Evolutionary conservation across 371 early-diverging fungal species (phyloP), one percentile per base, ranked within the genome.

Genomic region (Mortierella sp.): DNA sequence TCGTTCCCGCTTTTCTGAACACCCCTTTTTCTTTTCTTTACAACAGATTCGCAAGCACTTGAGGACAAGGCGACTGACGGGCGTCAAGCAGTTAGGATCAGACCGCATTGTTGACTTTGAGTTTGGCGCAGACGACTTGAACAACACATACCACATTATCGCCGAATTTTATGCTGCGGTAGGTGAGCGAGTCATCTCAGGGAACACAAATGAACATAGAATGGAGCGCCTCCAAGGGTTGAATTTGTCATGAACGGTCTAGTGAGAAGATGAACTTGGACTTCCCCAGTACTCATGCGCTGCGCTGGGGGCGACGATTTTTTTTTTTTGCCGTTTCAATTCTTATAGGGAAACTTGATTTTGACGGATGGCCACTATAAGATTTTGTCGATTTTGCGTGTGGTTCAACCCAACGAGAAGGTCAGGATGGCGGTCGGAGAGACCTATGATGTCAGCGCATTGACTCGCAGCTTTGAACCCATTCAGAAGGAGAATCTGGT

Each of bases 21-120:
- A 21, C 38, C 27, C 27, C 60, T 18, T 60, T 16, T 65, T 65
- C 6, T 18, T 21, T 21, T 18, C 6, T 18, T 21, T 38, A 1
- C 68, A 49, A 11, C 71, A 95, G 93, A 91, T 99, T 44, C 94
- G 99, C 77, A 99, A 99, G 88, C 95, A 98, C 78, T 89, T 99
- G 63, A 92, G 96, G 80, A 94, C 97, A 7, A 91, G 96, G 46
- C 90, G 98, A 49, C 89, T 99, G 7, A 96, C 95, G 0, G 92
- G 89, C 48, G 91, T 99, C 4, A 90, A 94, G 24, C 99, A 99
- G 86, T 80, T 98, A 35, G 99, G 98, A 70, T 90, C 94, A 65
- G 99, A 99, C 91, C 94, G 99, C 58, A 95, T 97, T 75, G 93
- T 98, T 32, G 97, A 98, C 89, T 94, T 99, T 89, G 94, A 96